A percentile compares a stretch with the other conserved stretches of the same genome.
Conservation (phyloP, 1,284 basidiomycete genomes). For the Ceratobasidium sp. region DNA sequence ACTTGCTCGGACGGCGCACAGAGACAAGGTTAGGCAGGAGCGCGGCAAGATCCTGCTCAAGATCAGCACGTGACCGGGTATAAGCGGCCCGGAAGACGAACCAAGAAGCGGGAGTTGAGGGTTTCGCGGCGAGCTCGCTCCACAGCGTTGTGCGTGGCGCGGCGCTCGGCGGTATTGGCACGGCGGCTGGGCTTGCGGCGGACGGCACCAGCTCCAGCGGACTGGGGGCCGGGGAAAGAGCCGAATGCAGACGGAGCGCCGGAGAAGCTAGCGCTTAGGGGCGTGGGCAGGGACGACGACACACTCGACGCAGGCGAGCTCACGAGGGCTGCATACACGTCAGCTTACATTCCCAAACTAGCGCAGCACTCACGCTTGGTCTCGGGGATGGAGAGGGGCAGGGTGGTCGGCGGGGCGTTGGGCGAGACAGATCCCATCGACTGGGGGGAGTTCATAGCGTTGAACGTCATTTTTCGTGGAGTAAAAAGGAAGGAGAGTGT, state of each 20-base stretch:
- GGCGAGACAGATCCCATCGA: conserved; percentile 47
- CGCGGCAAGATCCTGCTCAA: conserved; percentile 76
- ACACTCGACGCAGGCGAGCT: conserved; percentile 44
- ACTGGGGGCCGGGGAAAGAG: conserved; percentile 43
- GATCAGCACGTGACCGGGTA: conserved; percentile 32
- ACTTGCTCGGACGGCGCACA: conserved; percentile 91
- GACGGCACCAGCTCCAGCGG: conserved; percentile 47
- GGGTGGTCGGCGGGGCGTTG: conserved; percentile 55
- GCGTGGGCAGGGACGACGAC: conserved; percentile 43
- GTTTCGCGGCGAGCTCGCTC: conserved; percentile 91
- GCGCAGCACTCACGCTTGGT: conserved; percentile 46
- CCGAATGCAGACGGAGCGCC: conserved; percentile 40
- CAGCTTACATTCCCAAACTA: conserved; percentile 28
- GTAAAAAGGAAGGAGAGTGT: conserved; percentile 25
- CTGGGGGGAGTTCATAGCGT: conserved; percentile 33
- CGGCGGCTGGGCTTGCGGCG: conserved; percentile 81
- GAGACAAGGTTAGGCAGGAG: conserved; percentile 87
- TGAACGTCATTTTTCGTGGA: conserved; percentile 29
- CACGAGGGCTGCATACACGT: conserved; percentile 26
- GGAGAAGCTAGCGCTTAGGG: conserved; percentile 35
- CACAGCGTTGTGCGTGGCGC: conserved; percentile 93
- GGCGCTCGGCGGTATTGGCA: conserved; percentile 91
- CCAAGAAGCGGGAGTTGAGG: conserved; percentile 87
- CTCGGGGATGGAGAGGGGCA: conserved; percentile 58
- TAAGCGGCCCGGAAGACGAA: conserved; percentile 50